Base-by-base conservation (phyloP, 2,329 filamentous ascomycete genomes). In the Xylaria polymorpha region DNA sequence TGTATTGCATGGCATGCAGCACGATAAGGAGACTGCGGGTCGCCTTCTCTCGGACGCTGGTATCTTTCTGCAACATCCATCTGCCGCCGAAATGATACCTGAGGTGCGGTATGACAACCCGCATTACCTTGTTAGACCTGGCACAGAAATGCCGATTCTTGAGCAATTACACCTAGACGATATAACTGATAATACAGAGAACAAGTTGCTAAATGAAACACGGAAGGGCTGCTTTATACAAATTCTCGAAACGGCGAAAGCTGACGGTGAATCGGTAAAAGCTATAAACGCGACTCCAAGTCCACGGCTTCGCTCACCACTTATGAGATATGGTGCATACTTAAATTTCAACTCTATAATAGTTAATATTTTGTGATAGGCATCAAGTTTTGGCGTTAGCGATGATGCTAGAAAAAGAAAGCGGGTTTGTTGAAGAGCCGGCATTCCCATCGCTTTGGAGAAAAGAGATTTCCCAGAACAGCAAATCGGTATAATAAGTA, bases 361-460 rank as follows among this genome's bases (percentile, higher is more conserved):
- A n/a, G 15, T 35, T 59, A 25, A 35, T 37, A 29, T 12, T 32
- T 32, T 3, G 29, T 37, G 25, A 10, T 51, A 69, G 67, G 18
- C 67, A 69, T 56, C 67, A 69, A 63, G 1, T 66, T 6, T 32
- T 35, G 18, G 67, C 67, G 0, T 53, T 69, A 10, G 25, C 44
- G 10, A 50, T 66, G 43, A 69, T 69, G 67, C 18, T 44, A 18
- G 67, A 69, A 18, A 66, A 57, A 51, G 67, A 69, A 35, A 9
- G 5, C 3, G 37, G 58, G 0, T 35, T 32, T 8, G 15, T 59
- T 18, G 22, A 69, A 1, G 51, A 58, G 7, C 29, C 44, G 1
- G 44, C 15, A 18, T 68, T 51, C n/a, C 61, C 61, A 46, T 57
- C 53, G 1, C 61, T 68, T 32, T 68, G 66, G 67, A 37, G 37